Conservation (phyloP, 2,329 filamentous ascomycete genomes). For the Orbilia quercus region DNA sequence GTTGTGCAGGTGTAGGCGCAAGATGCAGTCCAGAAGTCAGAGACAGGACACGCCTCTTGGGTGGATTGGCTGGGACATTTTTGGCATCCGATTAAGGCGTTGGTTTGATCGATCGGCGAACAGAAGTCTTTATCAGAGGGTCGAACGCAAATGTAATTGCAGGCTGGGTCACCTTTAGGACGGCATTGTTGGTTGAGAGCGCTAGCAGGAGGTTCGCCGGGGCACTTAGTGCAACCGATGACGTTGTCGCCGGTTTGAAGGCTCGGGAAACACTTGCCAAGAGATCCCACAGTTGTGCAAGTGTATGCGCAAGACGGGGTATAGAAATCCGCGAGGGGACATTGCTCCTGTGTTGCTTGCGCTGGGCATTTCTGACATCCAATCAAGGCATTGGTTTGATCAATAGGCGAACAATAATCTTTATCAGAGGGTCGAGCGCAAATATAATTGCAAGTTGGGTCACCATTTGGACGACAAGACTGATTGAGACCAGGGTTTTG, state of each 20-base stretch:
- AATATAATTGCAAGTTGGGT: conserved; percentile 4
- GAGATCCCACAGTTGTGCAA: neutral
- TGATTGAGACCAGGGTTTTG: neutral
- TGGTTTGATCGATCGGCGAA: conserved; percentile 8
- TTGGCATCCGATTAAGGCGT: conserved; percentile 10
- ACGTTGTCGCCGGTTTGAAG: conserved; percentile 1
- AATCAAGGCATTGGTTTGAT: conserved; percentile 10
- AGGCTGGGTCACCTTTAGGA: conserved; percentile 6
- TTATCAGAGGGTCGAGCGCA: conserved; percentile 1
- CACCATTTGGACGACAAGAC: conserved; percentile 4
- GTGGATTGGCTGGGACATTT: conserved; percentile 7
- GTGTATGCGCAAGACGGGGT: conserved; percentile 3
- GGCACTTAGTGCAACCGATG: conserved; percentile 12
- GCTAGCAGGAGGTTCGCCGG: neutral
- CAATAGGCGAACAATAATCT: conserved; percentile 8
- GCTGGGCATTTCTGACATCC: neutral
- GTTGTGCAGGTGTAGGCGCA: conserved; percentile 7
- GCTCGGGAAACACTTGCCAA: neutral
- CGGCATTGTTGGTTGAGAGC: conserved; percentile 6
- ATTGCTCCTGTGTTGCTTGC: conserved; percentile 1
- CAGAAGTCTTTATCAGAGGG: conserved; percentile 9
- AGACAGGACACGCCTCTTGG: neutral
- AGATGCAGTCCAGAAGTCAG: conserved; percentile 3
- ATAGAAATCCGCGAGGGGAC: conserved; percentile 3
- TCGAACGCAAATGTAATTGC: conserved; percentile 4